phyloP scores from a whole-genome alignment of 2,329 filamentous ascomycete genomes.

The Aspergillus awamori region DNA sequence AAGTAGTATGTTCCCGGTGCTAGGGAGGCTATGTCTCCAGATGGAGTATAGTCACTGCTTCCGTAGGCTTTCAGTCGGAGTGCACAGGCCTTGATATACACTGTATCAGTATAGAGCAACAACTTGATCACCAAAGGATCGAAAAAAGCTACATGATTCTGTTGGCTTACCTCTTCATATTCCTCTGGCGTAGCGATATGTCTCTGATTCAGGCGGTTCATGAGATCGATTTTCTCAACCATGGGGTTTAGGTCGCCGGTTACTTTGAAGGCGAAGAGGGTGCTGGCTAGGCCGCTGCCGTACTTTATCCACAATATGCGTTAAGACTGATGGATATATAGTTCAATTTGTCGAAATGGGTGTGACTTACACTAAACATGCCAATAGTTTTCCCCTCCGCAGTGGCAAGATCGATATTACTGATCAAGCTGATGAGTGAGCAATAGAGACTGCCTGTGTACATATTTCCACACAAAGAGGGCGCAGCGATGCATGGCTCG shows the following conservation, averaged over 20 bases:
- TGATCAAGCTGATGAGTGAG: constrained; percentile 63
- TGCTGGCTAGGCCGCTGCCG: constrained; percentile 74
- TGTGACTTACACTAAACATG: constrained; percentile 62
- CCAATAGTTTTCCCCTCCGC: constrained; percentile 72
- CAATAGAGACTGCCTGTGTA: constrained; percentile 64
- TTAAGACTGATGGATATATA: not conserved
- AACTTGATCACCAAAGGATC: not conserved
- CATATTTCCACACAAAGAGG: constrained; percentile 73
- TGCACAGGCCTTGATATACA: constrained; percentile 54
- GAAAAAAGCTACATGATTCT: not conserved
- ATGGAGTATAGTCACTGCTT: constrained; percentile 74
- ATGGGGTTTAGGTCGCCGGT: constrained; percentile 70
- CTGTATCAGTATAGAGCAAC: too few relatives aligned
- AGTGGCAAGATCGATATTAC: constrained; percentile 62
- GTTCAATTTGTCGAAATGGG: too few relatives aligned
- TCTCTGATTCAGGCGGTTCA: constrained; percentile 67
- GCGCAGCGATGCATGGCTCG: constrained; percentile 70
- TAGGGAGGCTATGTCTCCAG: constrained; percentile 69
- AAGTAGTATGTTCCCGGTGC: constrained; percentile 74
- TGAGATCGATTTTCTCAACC: constrained; percentile 68
- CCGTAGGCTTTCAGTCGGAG: constrained; percentile 81
- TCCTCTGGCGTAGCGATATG: constrained; percentile 68
- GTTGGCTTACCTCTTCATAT: constrained; percentile 68
- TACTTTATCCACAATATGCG: constrained; percentile 46
- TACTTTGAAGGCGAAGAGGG: constrained; percentile 68